Evolutionary conservation across 371 early-diverging fungal genomes (phyloP).

Genomic region (Entomophthora muscae): DNA sequence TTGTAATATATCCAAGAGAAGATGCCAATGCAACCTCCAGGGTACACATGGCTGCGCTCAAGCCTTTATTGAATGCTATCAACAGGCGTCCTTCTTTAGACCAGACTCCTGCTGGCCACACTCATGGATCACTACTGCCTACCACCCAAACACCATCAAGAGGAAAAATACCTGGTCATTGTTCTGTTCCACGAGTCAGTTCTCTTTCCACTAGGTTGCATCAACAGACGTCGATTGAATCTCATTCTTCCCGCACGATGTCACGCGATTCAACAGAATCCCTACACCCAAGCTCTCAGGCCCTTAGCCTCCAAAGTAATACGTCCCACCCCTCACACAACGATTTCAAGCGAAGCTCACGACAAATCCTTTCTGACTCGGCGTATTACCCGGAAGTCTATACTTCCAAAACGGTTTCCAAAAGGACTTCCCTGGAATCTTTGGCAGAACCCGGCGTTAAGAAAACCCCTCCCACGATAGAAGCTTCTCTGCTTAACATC

Average conservation of each 20-base stretch:
- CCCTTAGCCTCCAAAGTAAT: background rate
- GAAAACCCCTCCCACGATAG: background rate
- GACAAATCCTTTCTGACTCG: background rate
- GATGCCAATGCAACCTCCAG: background rate
- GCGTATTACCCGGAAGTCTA: background rate
- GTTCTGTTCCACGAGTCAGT: background rate
- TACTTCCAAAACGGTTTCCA: background rate
- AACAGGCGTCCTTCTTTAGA: background rate
- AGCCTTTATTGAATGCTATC: background rate
- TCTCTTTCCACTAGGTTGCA: background rate
- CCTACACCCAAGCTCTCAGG: background rate
- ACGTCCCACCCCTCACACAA: background rate
- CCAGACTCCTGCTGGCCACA: background rate
- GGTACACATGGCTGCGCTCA: background rate
- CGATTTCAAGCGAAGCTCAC: background rate
- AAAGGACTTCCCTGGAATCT: background rate
- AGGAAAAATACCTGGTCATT: background rate
- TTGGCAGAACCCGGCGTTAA: background rate
- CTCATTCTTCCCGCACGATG: background rate
- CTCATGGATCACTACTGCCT: background rate
- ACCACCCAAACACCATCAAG: background rate
- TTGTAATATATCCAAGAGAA: slow-evolving; percentile 3
- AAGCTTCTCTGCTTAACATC: background rate
- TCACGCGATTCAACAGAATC: background rate
- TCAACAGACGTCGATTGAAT: background rate